phyloP scores from a whole-genome alignment of 257 asterid species.

The Gentiana dahurica region DNA sequence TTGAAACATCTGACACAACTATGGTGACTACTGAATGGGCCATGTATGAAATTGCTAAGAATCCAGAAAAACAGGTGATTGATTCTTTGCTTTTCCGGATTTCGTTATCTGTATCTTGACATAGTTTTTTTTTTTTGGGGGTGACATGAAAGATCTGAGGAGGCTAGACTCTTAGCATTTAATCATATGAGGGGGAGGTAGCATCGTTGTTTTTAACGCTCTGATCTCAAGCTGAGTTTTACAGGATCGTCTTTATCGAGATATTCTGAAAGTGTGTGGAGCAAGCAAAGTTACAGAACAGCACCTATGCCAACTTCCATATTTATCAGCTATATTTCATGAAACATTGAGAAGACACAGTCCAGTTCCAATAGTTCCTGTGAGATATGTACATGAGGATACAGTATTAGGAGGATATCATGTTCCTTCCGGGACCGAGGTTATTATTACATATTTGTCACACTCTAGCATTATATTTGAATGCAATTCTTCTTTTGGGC shows the following conservation, averaged over 20 bases:
- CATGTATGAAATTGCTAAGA: slow-evolving; percentile 73
- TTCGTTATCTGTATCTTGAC: too few species aligned
- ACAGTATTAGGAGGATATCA: slow-evolving; percentile 68
- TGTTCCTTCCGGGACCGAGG: slow-evolving; percentile 74
- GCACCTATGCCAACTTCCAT: slow-evolving; percentile 60
- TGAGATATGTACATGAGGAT: slow-evolving; percentile 72
- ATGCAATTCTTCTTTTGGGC: neutral
- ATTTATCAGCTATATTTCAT: slow-evolving; percentile 72
- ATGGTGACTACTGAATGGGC: slow-evolving; percentile 83
- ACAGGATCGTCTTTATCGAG: slow-evolving; percentile 37
- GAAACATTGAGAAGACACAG: slow-evolving; percentile 73
- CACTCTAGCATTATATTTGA: too few species aligned
- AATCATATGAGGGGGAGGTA: too few species aligned
- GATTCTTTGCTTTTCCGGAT: neutral
- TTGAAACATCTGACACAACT: slow-evolving; percentile 78
- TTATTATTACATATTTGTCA: slow-evolving; percentile 8
- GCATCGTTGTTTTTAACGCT: too few species aligned
- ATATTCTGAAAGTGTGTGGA: slow-evolving; percentile 56
- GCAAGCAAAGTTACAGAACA: slow-evolving; percentile 41
- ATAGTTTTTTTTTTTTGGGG: too few species aligned
- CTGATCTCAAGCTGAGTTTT: too few species aligned
- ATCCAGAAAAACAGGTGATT: slow-evolving; percentile 58
- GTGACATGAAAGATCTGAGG: too few species aligned
- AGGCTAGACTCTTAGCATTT: too few species aligned
- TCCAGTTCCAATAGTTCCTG: slow-evolving; percentile 69